phyloP scores from a whole-genome alignment of 495 filamentous ascomycete species.

The Eremomyces bilateralis region DNA sequence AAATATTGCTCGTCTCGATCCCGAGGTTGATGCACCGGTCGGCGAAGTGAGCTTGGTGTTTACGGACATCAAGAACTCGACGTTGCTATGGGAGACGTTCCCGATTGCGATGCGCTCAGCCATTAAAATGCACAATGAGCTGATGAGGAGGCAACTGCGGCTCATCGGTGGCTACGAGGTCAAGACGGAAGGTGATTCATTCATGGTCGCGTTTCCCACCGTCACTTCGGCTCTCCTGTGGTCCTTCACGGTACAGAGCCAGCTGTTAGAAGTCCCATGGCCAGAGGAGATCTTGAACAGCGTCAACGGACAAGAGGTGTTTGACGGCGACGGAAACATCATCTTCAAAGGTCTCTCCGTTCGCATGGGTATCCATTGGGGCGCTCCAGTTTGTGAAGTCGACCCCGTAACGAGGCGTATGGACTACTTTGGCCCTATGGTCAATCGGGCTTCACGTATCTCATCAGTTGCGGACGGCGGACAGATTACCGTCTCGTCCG shows the following conservation, averaged over 20 bases:
- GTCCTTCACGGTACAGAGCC: conserved; percentile 83
- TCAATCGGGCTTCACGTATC: conserved; percentile 87
- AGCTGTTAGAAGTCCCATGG: conserved; percentile 75
- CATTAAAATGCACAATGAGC: conserved; percentile 87
- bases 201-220: conserved; percentile 97
- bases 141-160: conserved; percentile 80
- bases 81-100: conserved; percentile 87
- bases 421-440: conserved; percentile 99
- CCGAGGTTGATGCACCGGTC: conserved; percentile 71
- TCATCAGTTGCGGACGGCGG: conserved; percentile 89
- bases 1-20: conserved; percentile 58
- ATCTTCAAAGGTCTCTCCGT: conserved; percentile 90
- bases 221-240: conserved; percentile 83
- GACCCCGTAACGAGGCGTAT: conserved; percentile 94
- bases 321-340: conserved; percentile 64
- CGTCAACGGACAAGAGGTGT: conserved; percentile 57
- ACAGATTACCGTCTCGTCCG: conserved; percentile 86
- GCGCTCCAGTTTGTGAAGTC: conserved; percentile 76
- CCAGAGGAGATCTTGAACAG: conserved; percentile 80
- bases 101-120: conserved; percentile 86
- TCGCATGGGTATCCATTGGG: conserved; percentile 94
- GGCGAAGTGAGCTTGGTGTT: conserved; percentile 88
- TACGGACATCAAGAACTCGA: conserved; percentile 98
- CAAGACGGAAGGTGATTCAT: conserved; percentile 98
- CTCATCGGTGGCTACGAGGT: conserved; percentile 95